These are phyloP conservation scores for Eremochloa ophiuroides DNA, from an alignment of 176 grass and related monocot genomes.

Conservation along the genomic window DNA sequence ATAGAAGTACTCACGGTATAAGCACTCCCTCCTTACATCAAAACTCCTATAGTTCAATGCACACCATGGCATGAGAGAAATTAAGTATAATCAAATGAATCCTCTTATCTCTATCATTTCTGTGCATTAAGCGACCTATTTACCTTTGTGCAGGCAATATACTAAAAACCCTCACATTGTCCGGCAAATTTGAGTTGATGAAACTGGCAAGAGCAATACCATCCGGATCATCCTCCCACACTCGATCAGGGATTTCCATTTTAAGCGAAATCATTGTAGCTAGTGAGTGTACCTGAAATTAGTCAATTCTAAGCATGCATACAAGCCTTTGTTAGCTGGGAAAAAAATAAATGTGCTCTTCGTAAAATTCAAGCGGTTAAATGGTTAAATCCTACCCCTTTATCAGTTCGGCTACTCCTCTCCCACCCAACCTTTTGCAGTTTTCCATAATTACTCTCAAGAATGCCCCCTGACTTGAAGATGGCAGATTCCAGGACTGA, in stretches of 20 bases:
- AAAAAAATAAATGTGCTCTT: background rate
- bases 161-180: constrained; percentile 81
- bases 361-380: constrained; percentile 5
- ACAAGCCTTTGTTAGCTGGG: constrained; percentile 35
- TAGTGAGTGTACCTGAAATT: constrained; percentile 87
- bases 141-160: constrained; percentile 87
- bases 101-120: background rate
- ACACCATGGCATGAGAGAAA: background rate
- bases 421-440: constrained; percentile 76
- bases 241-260: constrained; percentile 92
- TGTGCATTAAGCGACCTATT: background rate
- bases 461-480: constrained; percentile 89
- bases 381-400: constrained; percentile 57
- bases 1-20: constrained; percentile 70
- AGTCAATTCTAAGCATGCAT: constrained; percentile 48
- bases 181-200: constrained; percentile 88
- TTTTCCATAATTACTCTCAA: constrained; percentile 78
- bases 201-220: constrained; percentile 71
- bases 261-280: constrained; percentile 89
- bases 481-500: constrained; percentile 81
- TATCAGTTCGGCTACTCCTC: constrained; percentile 95
- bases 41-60: constrained; percentile 56
- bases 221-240: constrained; percentile 64
- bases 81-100: background rate
- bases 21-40: constrained; percentile 89